Base-by-base conservation (phyloP, 2,329 filamentous ascomycete genomes). In the Neonectria magnoliae region DNA sequence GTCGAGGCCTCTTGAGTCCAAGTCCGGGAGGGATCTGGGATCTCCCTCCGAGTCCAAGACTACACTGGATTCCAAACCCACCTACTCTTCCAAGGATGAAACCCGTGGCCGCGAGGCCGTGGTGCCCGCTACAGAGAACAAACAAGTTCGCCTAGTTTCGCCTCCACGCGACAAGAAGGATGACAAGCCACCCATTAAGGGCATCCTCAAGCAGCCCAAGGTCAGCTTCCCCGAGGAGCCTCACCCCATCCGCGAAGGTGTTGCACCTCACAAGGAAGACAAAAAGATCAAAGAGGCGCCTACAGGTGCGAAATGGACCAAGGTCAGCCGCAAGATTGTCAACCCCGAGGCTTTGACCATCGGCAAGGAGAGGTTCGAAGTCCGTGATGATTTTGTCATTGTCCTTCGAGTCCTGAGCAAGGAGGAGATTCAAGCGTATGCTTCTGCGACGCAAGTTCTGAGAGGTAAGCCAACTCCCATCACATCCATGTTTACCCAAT, bases 331-430 rank as follows among this genome's bases (percentile, higher is more conserved):
- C 61, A 90, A 91, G 70, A 86, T 97, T 60, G 94, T 98, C 73
- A 98, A 97, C 71, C 94, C 94, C 0, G 92, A 95, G 71, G 94
- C 94, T 0, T 81, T 98, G 51, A 91, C 93, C 62, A 87, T 92
- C 66, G 92, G 92, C n/a, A 92, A 96, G 73, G 94, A 98, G 81
- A 87, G 95, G 31, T 98, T 92, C 71, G 95, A 98, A 79, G 92
- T 97, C 72, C 88, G 94, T n/a, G 88, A 94, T 64, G 94, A 97
- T 75, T 97, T 94, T 78, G 94, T 98, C 64, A 97, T 98, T 77
- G 94, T 98, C 2, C 84, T 98, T 60, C 86, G 94, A 60, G 95
- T 98, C 8, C 79, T 98, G 76, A 92, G 89, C 52, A 93, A 92
- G 78, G 93, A 97, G 71, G 94, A 98, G 75, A 97, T 98, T 60